Evolutionary conservation across 495 filamentous ascomycete genomes (phyloP), one percentile per base, ranked within the genome.

Genomic region (Platismatia glauca): DNA sequence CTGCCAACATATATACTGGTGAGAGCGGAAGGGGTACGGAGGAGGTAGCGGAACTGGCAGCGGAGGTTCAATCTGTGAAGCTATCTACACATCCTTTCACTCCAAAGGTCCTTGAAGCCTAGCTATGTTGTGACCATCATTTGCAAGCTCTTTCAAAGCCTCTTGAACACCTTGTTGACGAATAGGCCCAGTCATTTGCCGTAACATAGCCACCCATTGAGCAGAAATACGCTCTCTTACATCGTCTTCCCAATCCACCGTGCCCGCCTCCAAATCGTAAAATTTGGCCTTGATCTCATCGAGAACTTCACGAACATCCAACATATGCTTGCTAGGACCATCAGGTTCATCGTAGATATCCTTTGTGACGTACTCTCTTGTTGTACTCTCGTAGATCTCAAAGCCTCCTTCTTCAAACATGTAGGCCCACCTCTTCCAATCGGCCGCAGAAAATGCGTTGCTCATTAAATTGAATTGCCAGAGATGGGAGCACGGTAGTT

Each of bases 301-400:
- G 6, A 61, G n/a, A 3, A 61, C 34, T 11, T 61, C 31, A 18
- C 31, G 29, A 27, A 61, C 22, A 12, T 61, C 3, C 27, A 61
- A 35, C 37, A 61, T 52, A 5, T 61, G 18, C 48, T 27, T 61
- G 22, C 48, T 61, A 2, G 46, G 43, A 20, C 31, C 22, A 33
- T 41, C 43, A 8, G 52, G 48, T 53, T 29, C n/a, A 27, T 61
- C 37, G 52, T 61, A 61, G n/a, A 61, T 61, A 43, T 55, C 22
- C 2, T 20, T 61, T 15, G 38, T 55, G 16, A 35, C 16, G 52
- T 61, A 61, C 11, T n/a, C 46, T n/a, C 43, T 61, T 13, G 34
- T 61, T n/a, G n/a, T 61, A 31, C 33, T 20, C 43, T 59, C 29
- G 29, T 59, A 59, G 35, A 59, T 27, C 27, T 59, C 29, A 35